phyloP scores from a whole-genome alignment of 345 rosid genomes.

The Eucalyptus camaldulensis region DNA sequence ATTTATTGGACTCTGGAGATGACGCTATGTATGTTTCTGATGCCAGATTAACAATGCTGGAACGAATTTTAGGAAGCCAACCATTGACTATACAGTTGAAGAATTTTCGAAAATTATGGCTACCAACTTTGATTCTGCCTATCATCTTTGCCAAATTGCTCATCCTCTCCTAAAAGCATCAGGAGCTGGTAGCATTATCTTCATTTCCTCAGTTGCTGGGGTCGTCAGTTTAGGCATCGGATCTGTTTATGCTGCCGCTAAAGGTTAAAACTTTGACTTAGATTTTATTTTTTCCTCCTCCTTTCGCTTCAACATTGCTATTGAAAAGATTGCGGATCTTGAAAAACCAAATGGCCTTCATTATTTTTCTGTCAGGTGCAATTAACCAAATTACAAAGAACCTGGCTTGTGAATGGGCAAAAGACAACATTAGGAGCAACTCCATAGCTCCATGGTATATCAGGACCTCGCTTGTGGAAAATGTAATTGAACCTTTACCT shows the following conservation, averaged over 20 bases:
- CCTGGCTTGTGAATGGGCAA: constrained; percentile 93
- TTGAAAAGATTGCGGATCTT: background rate
- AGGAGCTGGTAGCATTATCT: constrained; percentile 65
- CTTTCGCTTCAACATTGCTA: background rate
- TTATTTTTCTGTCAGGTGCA: constrained; percentile 34
- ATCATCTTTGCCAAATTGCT: constrained; percentile 64
- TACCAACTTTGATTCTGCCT: constrained; percentile 69
- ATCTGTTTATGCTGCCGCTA: constrained; percentile 57
- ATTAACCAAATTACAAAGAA: constrained; percentile 71
- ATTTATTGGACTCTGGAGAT: background rate
- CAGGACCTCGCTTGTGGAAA: constrained; percentile 65
- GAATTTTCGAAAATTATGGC: constrained; percentile 43
- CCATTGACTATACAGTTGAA: constrained; percentile 55
- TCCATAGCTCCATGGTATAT: constrained; percentile 80
- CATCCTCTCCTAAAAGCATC: constrained; percentile 87
- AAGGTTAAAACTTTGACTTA: constrained; percentile 29
- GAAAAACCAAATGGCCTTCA: background rate
- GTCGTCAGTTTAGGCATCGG: constrained; percentile 29
- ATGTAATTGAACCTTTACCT: constrained; percentile 14
- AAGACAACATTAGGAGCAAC: constrained; percentile 77
- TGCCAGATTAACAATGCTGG: constrained; percentile 82
- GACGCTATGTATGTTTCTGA: background rate
- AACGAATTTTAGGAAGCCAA: constrained; percentile 72
- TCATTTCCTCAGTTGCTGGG: constrained; percentile 82
- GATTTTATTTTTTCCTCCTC: background rate